Base-by-base conservation (phyloP, 345 rosid species). In the rapeseed (Brassica napus) region DNA sequence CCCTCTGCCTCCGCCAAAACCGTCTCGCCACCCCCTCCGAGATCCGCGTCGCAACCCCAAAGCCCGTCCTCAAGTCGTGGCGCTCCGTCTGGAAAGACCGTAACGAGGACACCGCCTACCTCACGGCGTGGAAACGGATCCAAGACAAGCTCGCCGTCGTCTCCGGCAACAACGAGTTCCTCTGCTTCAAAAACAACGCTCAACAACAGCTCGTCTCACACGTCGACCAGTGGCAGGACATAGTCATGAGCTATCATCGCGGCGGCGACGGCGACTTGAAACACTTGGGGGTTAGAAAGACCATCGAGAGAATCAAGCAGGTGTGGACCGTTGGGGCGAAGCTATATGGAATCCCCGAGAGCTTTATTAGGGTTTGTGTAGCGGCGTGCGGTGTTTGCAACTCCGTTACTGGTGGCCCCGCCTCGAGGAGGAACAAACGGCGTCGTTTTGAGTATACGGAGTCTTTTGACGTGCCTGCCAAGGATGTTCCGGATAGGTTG, bases 301-400 rank as follows among this genome's bases (percentile, higher is more conserved):
- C 99, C 14, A 83, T 95, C 42, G 99, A 95, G 69, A 87, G 92
- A 73, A 91, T 95, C 54, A 95, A 93, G 78, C 97, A 95, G 82
- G 93, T 88, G 5, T 95, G 99, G 98, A 95, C 98, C 1, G 98
- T 93, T 0, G 97, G 98, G 31, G 98, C 97, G 73, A 95, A 93
- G 81, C 85, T 95, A 52, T 95, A 93, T 68, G 99, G 99, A 1
- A 95, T 95, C 34, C 98, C 98, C 0, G 99, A 95, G 91, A 93
- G 99, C 72, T 95, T 82, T 83, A 95, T 95, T 77, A 91, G 96
- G 90, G 98, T 91, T 82, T 95, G 99, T 87, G 90, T 95, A 10
- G 89, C 93, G 1, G 93, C 94, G 0, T 95, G 99, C 71, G 87
- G 91, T 28, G 82, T 95, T 2, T 95, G 99, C 70, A 90, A 92